These are phyloP conservation scores for Beauveria australis DNA, from an alignment of 2,329 filamentous ascomycete species.

Conservation along the genomic window DNA sequence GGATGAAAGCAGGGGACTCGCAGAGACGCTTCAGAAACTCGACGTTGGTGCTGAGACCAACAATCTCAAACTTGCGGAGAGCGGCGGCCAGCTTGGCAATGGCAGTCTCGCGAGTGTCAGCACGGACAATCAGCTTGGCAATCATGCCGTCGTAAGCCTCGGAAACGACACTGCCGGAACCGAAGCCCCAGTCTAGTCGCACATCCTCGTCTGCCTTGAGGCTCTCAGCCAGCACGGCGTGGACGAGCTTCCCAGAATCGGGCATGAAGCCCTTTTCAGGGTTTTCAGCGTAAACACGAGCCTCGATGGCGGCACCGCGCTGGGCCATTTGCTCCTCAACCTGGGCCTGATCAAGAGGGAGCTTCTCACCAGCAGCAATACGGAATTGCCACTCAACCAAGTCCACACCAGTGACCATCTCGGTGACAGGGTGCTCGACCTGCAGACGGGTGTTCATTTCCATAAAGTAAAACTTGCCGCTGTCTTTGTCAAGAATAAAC, in stretches of 20 bases:
- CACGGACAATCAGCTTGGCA: slow-evolving; percentile 89
- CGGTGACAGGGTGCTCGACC: slow-evolving; percentile 90
- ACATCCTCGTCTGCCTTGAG: slow-evolving; percentile 59
- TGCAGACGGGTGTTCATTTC: slow-evolving; percentile 85
- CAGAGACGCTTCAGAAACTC: slow-evolving; percentile 91
- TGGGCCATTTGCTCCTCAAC: slow-evolving; percentile 68
- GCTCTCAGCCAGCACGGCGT: slow-evolving; percentile 65
- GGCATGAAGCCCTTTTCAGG: slow-evolving; percentile 88
- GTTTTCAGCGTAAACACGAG: slow-evolving; percentile 93
- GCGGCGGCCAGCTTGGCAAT: slow-evolving; percentile 76
- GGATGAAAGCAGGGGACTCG: slow-evolving; percentile 70
- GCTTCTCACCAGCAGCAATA: slow-evolving; percentile 50
- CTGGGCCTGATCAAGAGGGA: slow-evolving; percentile 48
- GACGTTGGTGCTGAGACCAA: slow-evolving; percentile 88
- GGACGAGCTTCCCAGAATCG: slow-evolving; percentile 80
- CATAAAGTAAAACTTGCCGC: slow-evolving; percentile 73
- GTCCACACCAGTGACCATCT: slow-evolving; percentile 59
- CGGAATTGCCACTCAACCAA: slow-evolving; percentile 96
- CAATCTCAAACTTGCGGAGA: slow-evolving; percentile 83
- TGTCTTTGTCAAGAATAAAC: slow-evolving; percentile 80
- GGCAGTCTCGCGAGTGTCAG: slow-evolving; percentile 66
- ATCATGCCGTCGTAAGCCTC: slow-evolving; percentile 99
- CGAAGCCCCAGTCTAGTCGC: slow-evolving; percentile 88
- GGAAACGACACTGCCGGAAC: slow-evolving; percentile 83
- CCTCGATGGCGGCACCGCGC: slow-evolving; percentile 85